These are phyloP conservation scores for Nakazawaea siamensis DNA, from an alignment of 805 yeast genomes.

Conservation along the genomic window DNA sequence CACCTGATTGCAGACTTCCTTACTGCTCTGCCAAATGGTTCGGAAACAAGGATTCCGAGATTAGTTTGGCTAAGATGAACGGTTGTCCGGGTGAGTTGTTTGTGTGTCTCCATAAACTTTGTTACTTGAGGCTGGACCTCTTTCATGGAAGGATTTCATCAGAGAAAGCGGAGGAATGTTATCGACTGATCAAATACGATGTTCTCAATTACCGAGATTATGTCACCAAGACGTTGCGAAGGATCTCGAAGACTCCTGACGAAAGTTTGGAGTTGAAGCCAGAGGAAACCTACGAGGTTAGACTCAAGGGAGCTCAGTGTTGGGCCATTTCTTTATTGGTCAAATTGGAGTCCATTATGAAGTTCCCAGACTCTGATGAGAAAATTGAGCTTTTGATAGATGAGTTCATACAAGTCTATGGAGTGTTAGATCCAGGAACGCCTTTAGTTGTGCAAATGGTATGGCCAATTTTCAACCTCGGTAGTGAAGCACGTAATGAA, in stretches of 20 bases:
- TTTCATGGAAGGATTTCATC: conserved; percentile 13
- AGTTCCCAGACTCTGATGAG: conserved; percentile 15
- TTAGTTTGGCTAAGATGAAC: conserved; percentile 45
- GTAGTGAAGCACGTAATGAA: conserved; percentile 30
- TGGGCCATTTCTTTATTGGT: conserved; percentile 37
- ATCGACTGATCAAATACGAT: conserved; percentile 25
- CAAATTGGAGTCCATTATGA: conserved; percentile 20
- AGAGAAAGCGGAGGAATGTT: conserved; percentile 15
- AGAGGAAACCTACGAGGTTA: conserved; percentile 25
- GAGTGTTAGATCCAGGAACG: conserved; percentile 33
- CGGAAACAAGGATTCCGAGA: conserved; percentile 31
- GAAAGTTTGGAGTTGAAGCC: conserved; percentile 10
- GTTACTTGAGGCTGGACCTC: conserved; percentile 25
- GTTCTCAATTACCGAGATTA: conserved; percentile 40
- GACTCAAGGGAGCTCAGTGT: conserved; percentile 47
- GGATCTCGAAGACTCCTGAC: background rate
- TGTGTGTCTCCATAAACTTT: conserved; percentile 34
- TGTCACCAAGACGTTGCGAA: conserved; percentile 21
- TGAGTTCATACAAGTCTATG: conserved; percentile 42
- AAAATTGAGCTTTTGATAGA: conserved; percentile 24
- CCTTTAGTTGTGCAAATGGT: conserved; percentile 55
- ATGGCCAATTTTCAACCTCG: conserved; percentile 50
- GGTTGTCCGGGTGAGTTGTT: conserved; percentile 57
- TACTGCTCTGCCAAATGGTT: conserved; percentile 46
- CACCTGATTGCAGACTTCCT: conserved; percentile 50